These are phyloP conservation scores for Pseudogymnoascus sp. DNA, from an alignment of 2,329 filamentous ascomycete species.

Conservation along the genomic window DNA sequence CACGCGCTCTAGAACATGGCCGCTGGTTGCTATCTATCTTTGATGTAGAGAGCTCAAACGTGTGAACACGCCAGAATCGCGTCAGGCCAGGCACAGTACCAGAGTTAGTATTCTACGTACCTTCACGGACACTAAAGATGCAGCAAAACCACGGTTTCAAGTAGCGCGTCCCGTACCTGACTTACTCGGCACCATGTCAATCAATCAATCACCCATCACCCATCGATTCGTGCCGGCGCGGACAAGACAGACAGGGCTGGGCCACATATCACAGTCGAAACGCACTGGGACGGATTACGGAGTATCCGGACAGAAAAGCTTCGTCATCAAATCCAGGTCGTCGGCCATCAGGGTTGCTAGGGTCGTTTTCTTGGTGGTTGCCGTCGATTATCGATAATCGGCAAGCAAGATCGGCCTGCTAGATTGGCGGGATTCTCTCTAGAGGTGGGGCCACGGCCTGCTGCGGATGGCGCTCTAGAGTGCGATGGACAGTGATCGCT, in stretches of 20 bases:
- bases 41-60: not conserved
- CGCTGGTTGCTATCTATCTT: not conserved
- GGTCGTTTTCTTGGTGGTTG: not conserved
- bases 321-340: not conserved
- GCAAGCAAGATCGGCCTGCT: not conserved
- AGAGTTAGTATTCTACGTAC: not conserved
- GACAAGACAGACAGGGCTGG: not conserved
- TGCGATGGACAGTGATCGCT: not conserved
- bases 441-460: not conserved
- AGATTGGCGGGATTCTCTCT: not conserved
- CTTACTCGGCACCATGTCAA: not conserved
- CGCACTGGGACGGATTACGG: not conserved
- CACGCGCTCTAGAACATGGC: not conserved
- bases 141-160: not conserved
- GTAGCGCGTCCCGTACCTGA: not conserved
- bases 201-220: not conserved
- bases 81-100: not conserved
- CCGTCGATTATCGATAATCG: not conserved
- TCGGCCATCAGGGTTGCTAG: not conserved
- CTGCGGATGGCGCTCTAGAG: not conserved
- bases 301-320: not conserved
- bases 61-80: not conserved
- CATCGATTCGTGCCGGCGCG: not conserved
- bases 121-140: not conserved
- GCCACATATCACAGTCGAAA: too few relatives aligned